Conservation (phyloP, 805 yeast species). For the Blastobotrys mokoenaii region DNA sequence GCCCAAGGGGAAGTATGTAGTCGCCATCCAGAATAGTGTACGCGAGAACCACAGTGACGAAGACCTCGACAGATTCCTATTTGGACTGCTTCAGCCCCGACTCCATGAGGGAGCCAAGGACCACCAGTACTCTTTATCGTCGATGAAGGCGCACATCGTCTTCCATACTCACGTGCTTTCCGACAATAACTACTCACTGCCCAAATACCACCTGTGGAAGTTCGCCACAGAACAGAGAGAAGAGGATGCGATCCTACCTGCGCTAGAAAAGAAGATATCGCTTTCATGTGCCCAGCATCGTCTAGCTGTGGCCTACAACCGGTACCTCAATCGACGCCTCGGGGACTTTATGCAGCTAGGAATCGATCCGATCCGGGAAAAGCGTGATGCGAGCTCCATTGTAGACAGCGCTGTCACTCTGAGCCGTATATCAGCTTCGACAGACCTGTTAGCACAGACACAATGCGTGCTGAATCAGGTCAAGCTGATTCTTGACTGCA, state of each 20-base stretch:
- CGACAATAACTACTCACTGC: conserved; percentile 7
- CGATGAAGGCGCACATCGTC: conserved; percentile 14
- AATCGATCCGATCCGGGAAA: conserved; percentile 13
- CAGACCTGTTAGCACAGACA: conserved; percentile 11
- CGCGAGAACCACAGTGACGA: conserved; percentile 4
- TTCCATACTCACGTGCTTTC: conserved; percentile 13
- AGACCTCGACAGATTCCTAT: conserved; percentile 6
- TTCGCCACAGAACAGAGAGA: not conserved
- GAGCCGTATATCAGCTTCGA: conserved; percentile 1
- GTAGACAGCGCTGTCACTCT: conserved; percentile 8
- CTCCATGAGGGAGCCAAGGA: conserved; percentile 2
- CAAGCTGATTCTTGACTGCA: conserved; percentile 13
- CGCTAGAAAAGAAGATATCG: not conserved
- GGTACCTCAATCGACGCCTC: conserved; percentile 14
- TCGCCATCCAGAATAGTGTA: conserved; percentile 7
- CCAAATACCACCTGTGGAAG: conserved; percentile 4
- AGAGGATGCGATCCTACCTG: too few species aligned
- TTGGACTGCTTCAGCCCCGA: conserved; percentile 7
- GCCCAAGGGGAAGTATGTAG: conserved; percentile 9
- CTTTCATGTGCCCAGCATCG: conserved; percentile 3
- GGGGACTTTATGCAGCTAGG: conserved; percentile 10
- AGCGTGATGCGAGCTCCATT: conserved; percentile 7
- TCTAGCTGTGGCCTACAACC: conserved; percentile 10
- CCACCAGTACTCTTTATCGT: conserved; percentile 1
- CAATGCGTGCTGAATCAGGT: conserved; percentile 11